These are phyloP conservation scores for Lumnitzera racemosa DNA, from an alignment of 345 rosid species.

Conservation along the genomic window DNA sequence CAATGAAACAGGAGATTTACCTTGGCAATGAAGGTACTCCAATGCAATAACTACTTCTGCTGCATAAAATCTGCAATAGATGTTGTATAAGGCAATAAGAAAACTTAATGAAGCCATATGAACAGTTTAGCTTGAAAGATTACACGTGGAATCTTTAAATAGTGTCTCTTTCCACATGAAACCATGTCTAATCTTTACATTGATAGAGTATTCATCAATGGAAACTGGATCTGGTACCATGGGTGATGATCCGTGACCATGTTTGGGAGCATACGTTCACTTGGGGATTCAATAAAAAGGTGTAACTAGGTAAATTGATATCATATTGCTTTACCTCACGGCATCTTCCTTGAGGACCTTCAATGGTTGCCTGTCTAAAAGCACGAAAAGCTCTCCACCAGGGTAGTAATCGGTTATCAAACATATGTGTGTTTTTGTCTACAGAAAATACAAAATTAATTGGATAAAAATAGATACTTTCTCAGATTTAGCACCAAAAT, in stretches of 20 bases:
- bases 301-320: too few relatives aligned
- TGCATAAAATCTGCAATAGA: constrained; percentile 62
- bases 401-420: constrained; percentile 90
- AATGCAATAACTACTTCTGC: constrained; percentile 83
- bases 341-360: constrained; percentile 94
- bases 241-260: neutral
- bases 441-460: constrained; percentile 14
- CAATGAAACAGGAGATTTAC: constrained; percentile 21
- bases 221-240: too few relatives aligned
- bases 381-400: constrained; percentile 93
- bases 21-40: constrained; percentile 98
- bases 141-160: neutral
- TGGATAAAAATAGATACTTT: too few relatives aligned
- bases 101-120: neutral
- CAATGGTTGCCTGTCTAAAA: constrained; percentile 72
- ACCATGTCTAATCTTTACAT: too few relatives aligned
- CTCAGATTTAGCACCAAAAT: too few relatives aligned
- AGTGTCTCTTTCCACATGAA: too few relatives aligned
- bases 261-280: neutral
- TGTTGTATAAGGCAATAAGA: too few relatives aligned
- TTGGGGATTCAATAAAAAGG: neutral
- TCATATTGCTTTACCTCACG: constrained; percentile 41
- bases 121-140: neutral
- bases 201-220: too few relatives aligned
- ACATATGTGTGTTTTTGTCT: constrained; percentile 94